These are phyloP conservation scores for Boletus holoroseus DNA, from an alignment of 1,284 basidiomycete genomes.

Conservation along the genomic window DNA sequence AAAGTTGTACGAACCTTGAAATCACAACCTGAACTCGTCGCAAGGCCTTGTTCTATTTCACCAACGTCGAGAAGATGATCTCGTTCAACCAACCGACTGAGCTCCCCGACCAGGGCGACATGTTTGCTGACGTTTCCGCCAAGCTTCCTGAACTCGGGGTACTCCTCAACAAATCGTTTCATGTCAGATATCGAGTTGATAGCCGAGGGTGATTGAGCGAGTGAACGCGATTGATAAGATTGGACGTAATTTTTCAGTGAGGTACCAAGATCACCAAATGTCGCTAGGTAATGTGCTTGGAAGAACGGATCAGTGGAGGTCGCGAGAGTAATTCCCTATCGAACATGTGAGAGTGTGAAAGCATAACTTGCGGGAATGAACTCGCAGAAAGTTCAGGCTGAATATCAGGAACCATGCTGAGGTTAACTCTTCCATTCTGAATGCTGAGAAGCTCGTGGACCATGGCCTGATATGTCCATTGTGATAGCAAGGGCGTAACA, in stretches of 20 bases:
- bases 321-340: conserved; percentile 90
- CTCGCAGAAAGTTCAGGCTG: conserved; percentile 78
- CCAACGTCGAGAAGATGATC: conserved; percentile 86
- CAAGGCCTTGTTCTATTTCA: conserved; percentile 95
- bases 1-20: conserved; percentile 54
- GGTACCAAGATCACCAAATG: conserved; percentile 95
- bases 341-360: conserved; percentile 12
- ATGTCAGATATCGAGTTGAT: conserved; percentile 97
- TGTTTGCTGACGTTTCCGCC: conserved; percentile 99
- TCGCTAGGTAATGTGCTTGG: conserved; percentile 84
- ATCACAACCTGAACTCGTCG: conserved; percentile 87
- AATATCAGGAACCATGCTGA: conserved; percentile 83
- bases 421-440: conserved; percentile 87
- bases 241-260: conserved; percentile 92
- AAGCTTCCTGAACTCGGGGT: conserved; percentile 94
- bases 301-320: conserved; percentile 94
- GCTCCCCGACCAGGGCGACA: conserved; percentile 92
- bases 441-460: conserved; percentile 95
- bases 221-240: conserved; percentile 85
- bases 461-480: conserved; percentile 99
- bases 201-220: conserved; percentile 69
- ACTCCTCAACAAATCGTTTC: conserved; percentile 98
- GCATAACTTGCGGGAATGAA: conserved; percentile 16
- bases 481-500: conserved; percentile 93
- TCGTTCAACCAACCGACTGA: conserved; percentile 83